phyloP scores from a whole-genome alignment of 768 basidiomycete genomes.

The Leccinum olivaceopallidum region DNA sequence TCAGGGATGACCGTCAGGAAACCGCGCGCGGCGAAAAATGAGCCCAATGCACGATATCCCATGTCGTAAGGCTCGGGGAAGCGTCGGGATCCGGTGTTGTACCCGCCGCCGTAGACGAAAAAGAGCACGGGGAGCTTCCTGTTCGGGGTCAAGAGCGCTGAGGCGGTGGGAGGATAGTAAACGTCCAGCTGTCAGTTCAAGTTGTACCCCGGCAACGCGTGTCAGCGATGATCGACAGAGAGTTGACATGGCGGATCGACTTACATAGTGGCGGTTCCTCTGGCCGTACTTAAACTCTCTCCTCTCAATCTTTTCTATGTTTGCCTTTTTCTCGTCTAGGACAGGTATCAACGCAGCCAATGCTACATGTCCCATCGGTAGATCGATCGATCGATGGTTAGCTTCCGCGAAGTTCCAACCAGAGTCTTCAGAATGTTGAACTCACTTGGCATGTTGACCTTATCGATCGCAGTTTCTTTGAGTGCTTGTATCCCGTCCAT shows the following conservation, averaged over 20 bases:
- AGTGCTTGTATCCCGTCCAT: slow-evolving; percentile 41
- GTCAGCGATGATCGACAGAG: neutral
- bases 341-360: slow-evolving; percentile 49
- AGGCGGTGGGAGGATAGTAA: slow-evolving; percentile 51
- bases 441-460: slow-evolving; percentile 38
- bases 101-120: slow-evolving; percentile 70
- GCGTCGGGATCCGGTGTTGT: slow-evolving; percentile 49
- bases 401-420: neutral
- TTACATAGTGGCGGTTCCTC: slow-evolving; percentile 41
- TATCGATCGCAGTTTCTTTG: slow-evolving; percentile 31
- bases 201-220: slow-evolving; percentile 24
- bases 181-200: slow-evolving; percentile 48
- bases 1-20: slow-evolving; percentile 67
- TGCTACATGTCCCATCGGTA: slow-evolving; percentile 35
- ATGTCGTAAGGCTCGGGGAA: slow-evolving; percentile 49
- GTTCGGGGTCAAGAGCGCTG: slow-evolving; percentile 21
- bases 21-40: slow-evolving; percentile 60
- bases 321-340: slow-evolving; percentile 45
- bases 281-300: slow-evolving; percentile 59
- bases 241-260: neutral
- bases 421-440: neutral
- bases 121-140: slow-evolving; percentile 52
- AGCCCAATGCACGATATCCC: slow-evolving; percentile 53
- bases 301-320: slow-evolving; percentile 48
- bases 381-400: slow-evolving; percentile 6